Evolutionary conservation across 2,329 filamentous ascomycete genomes (phyloP).

Genomic region (Xylariaceae sp.): DNA sequence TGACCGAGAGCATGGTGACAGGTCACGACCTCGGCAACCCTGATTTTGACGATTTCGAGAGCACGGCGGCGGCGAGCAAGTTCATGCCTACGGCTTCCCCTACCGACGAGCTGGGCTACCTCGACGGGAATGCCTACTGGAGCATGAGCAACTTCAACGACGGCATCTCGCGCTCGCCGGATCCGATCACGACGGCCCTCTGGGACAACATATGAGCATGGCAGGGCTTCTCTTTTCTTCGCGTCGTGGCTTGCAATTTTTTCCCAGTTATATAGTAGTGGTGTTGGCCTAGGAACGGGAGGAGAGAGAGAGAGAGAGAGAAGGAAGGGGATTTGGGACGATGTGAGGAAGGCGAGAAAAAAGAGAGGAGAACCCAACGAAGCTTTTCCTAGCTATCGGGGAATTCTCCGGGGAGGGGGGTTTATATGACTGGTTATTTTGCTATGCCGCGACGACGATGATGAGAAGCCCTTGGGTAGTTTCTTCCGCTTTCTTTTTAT

Average conservation of each 20-base stretch:
- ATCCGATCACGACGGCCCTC: conserved; percentile 31
- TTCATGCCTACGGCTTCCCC: conserved; percentile 38
- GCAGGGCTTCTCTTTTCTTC: background rate
- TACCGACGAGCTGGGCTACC: conserved; percentile 38
- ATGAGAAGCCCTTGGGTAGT: conserved; percentile 11
- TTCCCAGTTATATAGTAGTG: background rate
- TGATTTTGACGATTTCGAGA: conserved; percentile 51
- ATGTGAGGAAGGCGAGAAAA: background rate
- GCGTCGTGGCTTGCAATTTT: background rate
- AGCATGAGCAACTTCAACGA: conserved; percentile 36
- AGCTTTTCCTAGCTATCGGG: conserved; percentile 9
- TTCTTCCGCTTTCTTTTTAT: conserved; percentile 15
- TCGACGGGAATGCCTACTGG: conserved; percentile 43
- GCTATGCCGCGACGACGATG: conserved; percentile 17
- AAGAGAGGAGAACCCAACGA: conserved; percentile 1
- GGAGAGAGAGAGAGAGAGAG: too few species aligned
- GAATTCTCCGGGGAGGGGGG: too few species aligned
- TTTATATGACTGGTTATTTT: conserved; percentile 1
- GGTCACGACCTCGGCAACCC: conserved; percentile 44
- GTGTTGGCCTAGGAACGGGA: too few species aligned
- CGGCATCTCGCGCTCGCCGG: conserved; percentile 33
- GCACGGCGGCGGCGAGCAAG: conserved; percentile 47
- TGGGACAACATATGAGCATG: conserved; percentile 25
- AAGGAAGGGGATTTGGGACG: background rate
- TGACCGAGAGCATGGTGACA: conserved; percentile 43